Evolutionary conservation across 106 monocot genomes (phyloP).

Genomic region (Platanthera guangdongensis): DNA sequence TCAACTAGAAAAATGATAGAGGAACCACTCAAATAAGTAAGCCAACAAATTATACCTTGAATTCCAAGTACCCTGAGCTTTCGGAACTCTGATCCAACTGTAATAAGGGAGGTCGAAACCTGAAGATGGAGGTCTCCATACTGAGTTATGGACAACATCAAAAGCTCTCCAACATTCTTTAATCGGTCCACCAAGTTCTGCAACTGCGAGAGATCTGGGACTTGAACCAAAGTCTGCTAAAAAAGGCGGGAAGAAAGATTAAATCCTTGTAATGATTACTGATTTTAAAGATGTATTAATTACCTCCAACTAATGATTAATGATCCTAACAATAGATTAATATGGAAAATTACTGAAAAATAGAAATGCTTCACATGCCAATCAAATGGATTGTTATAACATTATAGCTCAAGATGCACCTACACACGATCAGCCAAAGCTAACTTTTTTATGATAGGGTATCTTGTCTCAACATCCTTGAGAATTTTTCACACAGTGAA

Average conservation of each 20-base stretch:
- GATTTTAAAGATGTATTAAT: neutral
- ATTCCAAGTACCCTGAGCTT: slow-evolving; percentile 69
- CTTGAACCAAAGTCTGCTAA: slow-evolving; percentile 81
- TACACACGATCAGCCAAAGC: neutral
- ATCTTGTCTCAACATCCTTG: too few species aligned
- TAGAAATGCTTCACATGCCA: neutral
- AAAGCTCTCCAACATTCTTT: slow-evolving; percentile 84
- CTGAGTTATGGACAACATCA: slow-evolving; percentile 64
- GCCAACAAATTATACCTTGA: slow-evolving; percentile 32
- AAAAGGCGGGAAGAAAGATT: neutral
- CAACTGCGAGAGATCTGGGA: slow-evolving; percentile 76
- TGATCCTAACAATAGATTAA: neutral
- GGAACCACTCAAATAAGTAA: neutral
- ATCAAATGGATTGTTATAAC: too few species aligned
- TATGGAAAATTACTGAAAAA: neutral
- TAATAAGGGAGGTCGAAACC: slow-evolving; percentile 75
- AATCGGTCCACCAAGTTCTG: slow-evolving; percentile 87
- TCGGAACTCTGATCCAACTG: slow-evolving; percentile 80
- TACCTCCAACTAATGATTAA: neutral
- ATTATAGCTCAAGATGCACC: too few species aligned
- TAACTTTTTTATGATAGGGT: too few species aligned
- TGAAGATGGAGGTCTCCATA: slow-evolving; percentile 96
- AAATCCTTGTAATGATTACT: neutral
- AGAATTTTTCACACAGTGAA: too few species aligned
- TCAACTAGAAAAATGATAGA: neutral